Percentiles rank a stretch among this genome's conserved stretches.
Conservation (phyloP, 2,329 filamentous ascomycete genomes). For the Ceratocystis alfenasii region DNA sequence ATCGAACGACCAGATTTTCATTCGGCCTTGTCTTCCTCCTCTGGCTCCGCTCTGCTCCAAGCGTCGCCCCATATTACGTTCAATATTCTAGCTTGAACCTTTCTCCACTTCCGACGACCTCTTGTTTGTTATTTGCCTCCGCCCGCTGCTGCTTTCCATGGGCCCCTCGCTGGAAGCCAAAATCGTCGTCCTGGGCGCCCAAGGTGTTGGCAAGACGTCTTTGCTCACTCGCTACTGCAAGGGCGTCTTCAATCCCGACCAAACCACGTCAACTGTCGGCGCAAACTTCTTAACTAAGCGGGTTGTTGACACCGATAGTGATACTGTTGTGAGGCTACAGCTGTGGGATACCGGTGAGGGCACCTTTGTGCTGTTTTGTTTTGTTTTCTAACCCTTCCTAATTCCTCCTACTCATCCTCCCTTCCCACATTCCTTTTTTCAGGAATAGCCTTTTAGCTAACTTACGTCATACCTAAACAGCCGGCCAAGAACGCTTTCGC, state of each 20-base stretch:
- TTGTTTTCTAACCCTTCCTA: conserved; percentile 8
- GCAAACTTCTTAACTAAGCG: conserved; percentile 71
- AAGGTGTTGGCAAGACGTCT: conserved; percentile 69
- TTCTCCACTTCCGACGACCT: conserved; percentile 1
- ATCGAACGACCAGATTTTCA: no score
- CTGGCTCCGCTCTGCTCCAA: neutral
- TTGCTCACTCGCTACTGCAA: conserved; percentile 67
- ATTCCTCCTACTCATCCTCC: conserved; percentile 8
- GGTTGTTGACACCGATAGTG: conserved; percentile 69
- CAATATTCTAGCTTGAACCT: neutral
- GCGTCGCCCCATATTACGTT: neutral
- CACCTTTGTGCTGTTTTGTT: conserved; percentile 16
- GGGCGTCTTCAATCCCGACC: conserved; percentile 54
- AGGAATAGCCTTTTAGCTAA: neutral
- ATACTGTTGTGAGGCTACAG: conserved; percentile 78
- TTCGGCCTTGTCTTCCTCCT: neutral
- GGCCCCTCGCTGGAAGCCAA: conserved; percentile 63
- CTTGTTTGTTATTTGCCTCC: neutral
- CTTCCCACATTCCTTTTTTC: conserved; percentile 19
- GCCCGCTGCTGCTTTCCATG: conserved; percentile 11
- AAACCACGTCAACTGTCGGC: conserved; percentile 60
- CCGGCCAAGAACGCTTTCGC: conserved; percentile 88
- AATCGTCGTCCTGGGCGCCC: conserved; percentile 67
- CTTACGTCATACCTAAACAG: conserved; percentile 28
- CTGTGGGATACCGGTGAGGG: conserved; percentile 77